Evolutionary conservation across 306 rosid genomes (phyloP).

Genomic region (Ormosia emarginata): DNA sequence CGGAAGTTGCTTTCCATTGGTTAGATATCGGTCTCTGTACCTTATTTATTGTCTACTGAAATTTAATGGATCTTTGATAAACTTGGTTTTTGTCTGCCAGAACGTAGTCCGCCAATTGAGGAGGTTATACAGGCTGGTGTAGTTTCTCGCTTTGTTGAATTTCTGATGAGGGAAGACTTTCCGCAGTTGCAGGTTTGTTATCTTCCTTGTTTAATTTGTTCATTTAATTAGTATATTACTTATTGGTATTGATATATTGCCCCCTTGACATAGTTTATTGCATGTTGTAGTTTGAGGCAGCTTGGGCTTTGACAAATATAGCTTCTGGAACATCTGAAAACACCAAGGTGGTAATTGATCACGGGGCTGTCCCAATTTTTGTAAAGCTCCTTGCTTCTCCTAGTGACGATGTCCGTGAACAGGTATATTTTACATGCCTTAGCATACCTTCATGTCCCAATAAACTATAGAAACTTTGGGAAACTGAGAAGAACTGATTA

Average conservation of each 20-base stretch:
- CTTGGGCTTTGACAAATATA: conserved; percentile 98
- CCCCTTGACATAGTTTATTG: background rate
- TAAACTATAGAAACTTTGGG: background rate
- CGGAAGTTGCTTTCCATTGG: conserved; percentile 96
- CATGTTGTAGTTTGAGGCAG: conserved; percentile 84
- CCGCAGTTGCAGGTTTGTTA: conserved; percentile 87
- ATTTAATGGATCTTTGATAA: background rate
- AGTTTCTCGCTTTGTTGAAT: conserved; percentile 91
- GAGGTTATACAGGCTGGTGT: conserved; percentile 96
- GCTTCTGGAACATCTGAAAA: conserved; percentile 98
- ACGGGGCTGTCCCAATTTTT: conserved; percentile 92
- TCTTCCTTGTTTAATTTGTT: background rate
- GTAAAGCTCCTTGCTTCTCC: conserved; percentile 90
- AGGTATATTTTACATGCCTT: conserved; percentile 34
- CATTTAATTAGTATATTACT: background rate
- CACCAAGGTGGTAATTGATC: conserved; percentile 94
- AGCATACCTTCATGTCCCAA: background rate
- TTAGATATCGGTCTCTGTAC: conserved; percentile 28
- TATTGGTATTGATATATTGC: background rate
- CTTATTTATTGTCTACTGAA: background rate
- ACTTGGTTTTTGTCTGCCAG: conserved; percentile 29
- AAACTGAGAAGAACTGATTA: background rate
- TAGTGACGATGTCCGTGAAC: conserved; percentile 96
- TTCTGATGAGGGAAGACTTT: conserved; percentile 82
- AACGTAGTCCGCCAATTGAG: conserved; percentile 94